These are phyloP conservation scores for Xylaria sp. DNA, from an alignment of 2,329 filamentous ascomycete species.

Conservation along the genomic window DNA sequence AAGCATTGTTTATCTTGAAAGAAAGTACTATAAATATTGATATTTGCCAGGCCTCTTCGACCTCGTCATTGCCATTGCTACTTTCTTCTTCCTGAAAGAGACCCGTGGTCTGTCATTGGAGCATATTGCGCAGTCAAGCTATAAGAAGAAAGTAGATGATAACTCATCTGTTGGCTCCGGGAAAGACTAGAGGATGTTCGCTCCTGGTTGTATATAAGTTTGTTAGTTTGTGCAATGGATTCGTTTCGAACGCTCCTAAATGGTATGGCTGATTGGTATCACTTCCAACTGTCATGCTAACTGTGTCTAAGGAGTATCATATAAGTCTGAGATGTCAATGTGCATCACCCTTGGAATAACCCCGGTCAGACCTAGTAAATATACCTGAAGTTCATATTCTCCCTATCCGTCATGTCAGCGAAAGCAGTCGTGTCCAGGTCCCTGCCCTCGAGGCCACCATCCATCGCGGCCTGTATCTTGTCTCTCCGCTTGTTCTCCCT, in stretches of 20 bases:
- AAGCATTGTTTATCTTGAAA: neutral
- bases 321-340: too few species aligned
- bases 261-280: too few species aligned
- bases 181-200: neutral
- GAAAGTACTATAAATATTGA: conserved; percentile 1
- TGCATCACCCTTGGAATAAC: too few species aligned
- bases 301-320: too few species aligned
- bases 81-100: conserved; percentile 57
- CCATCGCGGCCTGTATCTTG: conserved; percentile 35
- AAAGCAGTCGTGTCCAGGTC: conserved; percentile 44
- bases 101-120: conserved; percentile 65
- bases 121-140: conserved; percentile 38
- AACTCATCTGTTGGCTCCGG: conserved; percentile 10
- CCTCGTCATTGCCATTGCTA: conserved; percentile 36
- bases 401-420: conserved; percentile 49
- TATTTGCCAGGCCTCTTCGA: conserved; percentile 33
- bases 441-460: conserved; percentile 38
- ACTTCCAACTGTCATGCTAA: too few species aligned
- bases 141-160: conserved; percentile 15
- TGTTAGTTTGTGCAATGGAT: neutral
- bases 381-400: conserved; percentile 43
- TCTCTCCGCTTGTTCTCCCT: conserved; percentile 47
- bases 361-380: conserved; percentile 24
- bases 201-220: neutral
- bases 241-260: neutral